These are phyloP conservation scores for Phytophthora aleatoria DNA, from an alignment of 352 stramenopile species.

Conservation along the genomic window DNA sequence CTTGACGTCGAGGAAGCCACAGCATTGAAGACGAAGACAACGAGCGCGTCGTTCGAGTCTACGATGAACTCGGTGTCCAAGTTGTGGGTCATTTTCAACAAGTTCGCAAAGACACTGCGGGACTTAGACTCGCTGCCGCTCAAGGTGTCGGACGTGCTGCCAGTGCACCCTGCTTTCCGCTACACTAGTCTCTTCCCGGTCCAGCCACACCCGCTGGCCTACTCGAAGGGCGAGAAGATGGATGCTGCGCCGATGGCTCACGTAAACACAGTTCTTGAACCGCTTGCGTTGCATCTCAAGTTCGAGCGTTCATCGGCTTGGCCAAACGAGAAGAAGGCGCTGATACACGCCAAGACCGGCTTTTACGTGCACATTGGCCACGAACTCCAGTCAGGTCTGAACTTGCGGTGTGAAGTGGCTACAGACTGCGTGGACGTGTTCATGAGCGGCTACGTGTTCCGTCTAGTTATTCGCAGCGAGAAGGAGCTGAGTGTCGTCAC, in stretches of 20 bases:
- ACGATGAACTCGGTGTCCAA: slow-evolving; percentile 81
- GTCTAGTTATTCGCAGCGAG: slow-evolving; percentile 79
- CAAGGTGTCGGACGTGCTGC: slow-evolving; percentile 81
- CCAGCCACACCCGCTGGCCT: slow-evolving; percentile 85
- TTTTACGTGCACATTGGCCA: slow-evolving; percentile 91
- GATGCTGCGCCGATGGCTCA: slow-evolving; percentile 54
- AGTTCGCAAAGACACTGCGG: slow-evolving; percentile 77
- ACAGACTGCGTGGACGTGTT: slow-evolving; percentile 84
- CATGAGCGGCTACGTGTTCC: slow-evolving; percentile 82
- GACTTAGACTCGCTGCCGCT: slow-evolving; percentile 83
- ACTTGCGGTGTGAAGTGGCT: slow-evolving; percentile 75
- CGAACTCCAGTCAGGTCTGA: slow-evolving; percentile 66
- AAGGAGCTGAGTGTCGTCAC: slow-evolving; percentile 75
- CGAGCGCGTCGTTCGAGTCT: slow-evolving; percentile 63
- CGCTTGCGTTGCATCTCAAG: slow-evolving; percentile 70
- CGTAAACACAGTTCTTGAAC: slow-evolving; percentile 79
- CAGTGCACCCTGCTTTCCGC: slow-evolving; percentile 82
- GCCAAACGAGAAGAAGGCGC: slow-evolving; percentile 80
- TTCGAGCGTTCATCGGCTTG: slow-evolving; percentile 89
- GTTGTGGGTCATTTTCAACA: slow-evolving; percentile 83
- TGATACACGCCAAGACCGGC: slow-evolving; percentile 84
- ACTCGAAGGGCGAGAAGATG: slow-evolving; percentile 73
- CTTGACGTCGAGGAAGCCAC: slow-evolving; percentile 66
- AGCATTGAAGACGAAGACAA: slow-evolving; percentile 36
- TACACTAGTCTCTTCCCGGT: slow-evolving; percentile 88